A percentile compares a stretch with the other conserved stretches of the same genome.
These are phyloP conservation scores for Lignosus rhinocerotis DNA, from an alignment of 1,284 basidiomycete species.

Conservation along the genomic window DNA sequence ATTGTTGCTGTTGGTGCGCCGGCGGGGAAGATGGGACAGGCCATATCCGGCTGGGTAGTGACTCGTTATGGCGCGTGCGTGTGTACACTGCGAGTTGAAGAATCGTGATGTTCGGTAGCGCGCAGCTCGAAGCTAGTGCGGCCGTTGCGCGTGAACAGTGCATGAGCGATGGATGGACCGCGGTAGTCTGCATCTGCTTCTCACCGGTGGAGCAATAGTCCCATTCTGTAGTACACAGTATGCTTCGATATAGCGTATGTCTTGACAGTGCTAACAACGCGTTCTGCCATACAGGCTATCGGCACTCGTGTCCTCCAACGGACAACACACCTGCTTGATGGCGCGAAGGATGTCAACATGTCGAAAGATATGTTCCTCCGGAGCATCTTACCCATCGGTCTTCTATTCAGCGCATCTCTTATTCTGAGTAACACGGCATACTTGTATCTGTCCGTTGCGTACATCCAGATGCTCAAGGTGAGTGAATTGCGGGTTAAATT, in stretches of 20 bases:
- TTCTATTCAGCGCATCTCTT: slow-evolving; percentile 90
- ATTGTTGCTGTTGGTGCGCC: not conserved
- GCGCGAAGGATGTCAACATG: slow-evolving; percentile 85
- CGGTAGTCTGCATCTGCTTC: not conserved
- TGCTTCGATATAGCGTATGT: not conserved
- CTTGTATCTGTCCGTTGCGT: slow-evolving; percentile 87
- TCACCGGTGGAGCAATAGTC: not conserved
- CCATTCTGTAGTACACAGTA: not conserved
- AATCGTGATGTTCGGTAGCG: not conserved
- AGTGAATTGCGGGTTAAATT: slow-evolving; percentile 8
- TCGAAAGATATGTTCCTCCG: slow-evolving; percentile 80
- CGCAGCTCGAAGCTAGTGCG: not conserved
- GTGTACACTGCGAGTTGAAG: not conserved
- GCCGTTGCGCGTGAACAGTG: not conserved
- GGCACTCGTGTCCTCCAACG: slow-evolving; percentile 89
- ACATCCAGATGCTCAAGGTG: slow-evolving; percentile 98
- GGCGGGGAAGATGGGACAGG: not conserved
- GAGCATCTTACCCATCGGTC: slow-evolving; percentile 91
- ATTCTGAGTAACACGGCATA: slow-evolving; percentile 96
- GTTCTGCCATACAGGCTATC: slow-evolving; percentile 58
- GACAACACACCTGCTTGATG: slow-evolving; percentile 89
- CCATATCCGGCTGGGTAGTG: not conserved
- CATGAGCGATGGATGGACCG: not conserved
- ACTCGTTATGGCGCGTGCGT: not conserved
- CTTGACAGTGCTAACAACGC: not conserved